A percentile compares a stretch with the other conserved stretches of the same genome.
phyloP scores from a whole-genome alignment of 176 grass and related monocot species.

The Thinopyrum elongatum region DNA sequence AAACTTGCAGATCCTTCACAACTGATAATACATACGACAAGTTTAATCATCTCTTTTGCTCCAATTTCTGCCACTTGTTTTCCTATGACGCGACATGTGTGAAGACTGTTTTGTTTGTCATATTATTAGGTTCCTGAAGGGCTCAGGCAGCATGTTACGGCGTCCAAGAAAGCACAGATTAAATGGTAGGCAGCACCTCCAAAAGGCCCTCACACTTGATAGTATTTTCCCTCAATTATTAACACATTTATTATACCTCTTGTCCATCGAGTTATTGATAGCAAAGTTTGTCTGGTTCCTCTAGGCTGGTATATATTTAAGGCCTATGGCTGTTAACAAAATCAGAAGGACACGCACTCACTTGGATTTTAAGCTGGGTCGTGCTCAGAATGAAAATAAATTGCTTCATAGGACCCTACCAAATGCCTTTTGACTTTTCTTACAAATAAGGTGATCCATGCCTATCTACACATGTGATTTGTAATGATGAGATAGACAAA shows the following conservation, averaged over 20 bases:
- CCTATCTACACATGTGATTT: slow-evolving; percentile 5
- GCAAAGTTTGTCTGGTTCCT: not conserved
- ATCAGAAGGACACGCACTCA: not conserved
- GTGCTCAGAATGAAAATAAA: not conserved
- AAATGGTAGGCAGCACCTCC: slow-evolving; percentile 32
- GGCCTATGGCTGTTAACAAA: slow-evolving; percentile 3
- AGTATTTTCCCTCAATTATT: not conserved
- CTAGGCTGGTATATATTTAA: not conserved
- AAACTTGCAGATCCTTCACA: not conserved
- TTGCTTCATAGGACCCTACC: not conserved
- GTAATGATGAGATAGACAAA: not conserved
- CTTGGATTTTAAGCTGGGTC: not conserved
- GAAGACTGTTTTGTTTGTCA: slow-evolving; percentile 3
- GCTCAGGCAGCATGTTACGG: slow-evolving; percentile 26
- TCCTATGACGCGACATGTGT: not conserved
- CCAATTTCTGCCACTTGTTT: not conserved
- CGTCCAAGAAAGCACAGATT: slow-evolving; percentile 34
- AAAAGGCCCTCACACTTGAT: not conserved
- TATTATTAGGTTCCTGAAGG: slow-evolving; percentile 43
- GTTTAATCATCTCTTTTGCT: not conserved
- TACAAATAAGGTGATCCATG: not conserved
- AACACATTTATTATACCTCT: not conserved
- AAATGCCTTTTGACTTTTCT: slow-evolving; percentile 2
- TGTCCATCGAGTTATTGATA: slow-evolving; percentile 12
- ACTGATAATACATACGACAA: not conserved